Evolutionary conservation across 768 basidiomycete genomes (phyloP), one percentile per base, ranked within the genome.

Genomic region (Psilocybe cyanescens): DNA sequence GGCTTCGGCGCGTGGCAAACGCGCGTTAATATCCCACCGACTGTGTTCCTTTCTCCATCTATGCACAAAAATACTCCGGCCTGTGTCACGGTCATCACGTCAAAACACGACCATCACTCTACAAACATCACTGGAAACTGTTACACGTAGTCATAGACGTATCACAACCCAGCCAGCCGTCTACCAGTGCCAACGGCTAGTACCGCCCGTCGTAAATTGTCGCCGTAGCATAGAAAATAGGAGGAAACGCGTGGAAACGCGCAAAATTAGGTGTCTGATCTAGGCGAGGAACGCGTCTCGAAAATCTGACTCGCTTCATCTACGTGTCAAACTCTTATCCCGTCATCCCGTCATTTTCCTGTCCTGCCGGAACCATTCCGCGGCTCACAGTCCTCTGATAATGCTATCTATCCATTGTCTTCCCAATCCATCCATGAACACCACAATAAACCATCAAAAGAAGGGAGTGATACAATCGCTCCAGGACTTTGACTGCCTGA

Each of bases 1-100:
- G 57, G 48, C 37, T 46, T 24, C 29, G 54, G 49, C 58, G 62
- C 62, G 62, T 64, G 58, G 58, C 33, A 55, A 60, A 64, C 58
- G 54, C 62, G 58, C 58, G 58, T 64, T 46, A 47, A 16, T 52
- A 57, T 16, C 24, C 41, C 52, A 30, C 30, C 30, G 24, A 17
- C 53, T 46, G 41, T 46, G 55, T 63, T 49, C 28, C 33, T 35
- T 35, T 35, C 30, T 41, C 44, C 56, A 44, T 59, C 55, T 35
- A 35, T 24, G 24, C 24, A 24, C 24, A 24, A 24, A 24, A 35
- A 48, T 55, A 45, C 55, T 55, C 50, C 51, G 49, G 45, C 55
- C 56, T 35, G 33, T 7, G 33, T 35, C 6, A 35, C 24, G 24
- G 24, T 46, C 31, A 54, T 54, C 59, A 60, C 51, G 61, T 58